A percentile compares a stretch with the other conserved stretches of the same genome.
These are phyloP conservation scores for Psilocybe sp. DNA, from an alignment of 768 basidiomycete genomes.

Conservation along the genomic window DNA sequence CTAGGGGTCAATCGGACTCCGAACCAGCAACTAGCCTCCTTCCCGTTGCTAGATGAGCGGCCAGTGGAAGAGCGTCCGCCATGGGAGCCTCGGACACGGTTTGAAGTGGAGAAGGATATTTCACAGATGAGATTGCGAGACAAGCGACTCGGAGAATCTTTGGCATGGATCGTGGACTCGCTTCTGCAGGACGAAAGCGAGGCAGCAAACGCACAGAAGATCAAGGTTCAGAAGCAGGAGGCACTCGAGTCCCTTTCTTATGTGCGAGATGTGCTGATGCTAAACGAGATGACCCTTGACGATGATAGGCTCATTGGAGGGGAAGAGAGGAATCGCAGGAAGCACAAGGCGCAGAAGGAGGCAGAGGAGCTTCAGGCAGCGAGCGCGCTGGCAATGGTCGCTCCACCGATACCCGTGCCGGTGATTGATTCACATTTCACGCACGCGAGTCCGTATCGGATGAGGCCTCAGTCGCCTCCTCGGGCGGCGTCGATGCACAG, in stretches of 20 bases:
- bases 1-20: constrained; percentile 53
- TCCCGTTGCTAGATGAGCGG: constrained; percentile 64
- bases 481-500: constrained; percentile 12
- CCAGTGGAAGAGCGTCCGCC: constrained; percentile 55
- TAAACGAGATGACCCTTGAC: constrained; percentile 53
- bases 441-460: constrained; percentile 19
- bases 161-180: constrained; percentile 73
- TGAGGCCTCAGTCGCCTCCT: constrained; percentile 15
- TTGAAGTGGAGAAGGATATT: constrained; percentile 69
- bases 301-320: constrained; percentile 65
- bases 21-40: constrained; percentile 43
- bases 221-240: constrained; percentile 49
- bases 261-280: constrained; percentile 70
- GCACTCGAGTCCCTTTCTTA: constrained; percentile 77
- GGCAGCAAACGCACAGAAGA: constrained; percentile 35
- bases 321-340: constrained; percentile 39
- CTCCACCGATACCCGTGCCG: constrained; percentile 35
- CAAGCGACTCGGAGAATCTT: constrained; percentile 62
- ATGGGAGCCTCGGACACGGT: constrained; percentile 68
- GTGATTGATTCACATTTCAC: constrained; percentile 35
- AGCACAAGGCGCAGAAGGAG: constrained; percentile 23
- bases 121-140: constrained; percentile 52
- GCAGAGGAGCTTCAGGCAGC: constrained; percentile 18
- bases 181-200: constrained; percentile 56
- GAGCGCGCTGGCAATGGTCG: constrained; percentile 19